Percentiles rank a stretch among this genome's conserved stretches.
These are phyloP conservation scores for Fusarium incarnatum DNA, from an alignment of 2,329 filamentous ascomycete species.

Conservation along the genomic window DNA sequence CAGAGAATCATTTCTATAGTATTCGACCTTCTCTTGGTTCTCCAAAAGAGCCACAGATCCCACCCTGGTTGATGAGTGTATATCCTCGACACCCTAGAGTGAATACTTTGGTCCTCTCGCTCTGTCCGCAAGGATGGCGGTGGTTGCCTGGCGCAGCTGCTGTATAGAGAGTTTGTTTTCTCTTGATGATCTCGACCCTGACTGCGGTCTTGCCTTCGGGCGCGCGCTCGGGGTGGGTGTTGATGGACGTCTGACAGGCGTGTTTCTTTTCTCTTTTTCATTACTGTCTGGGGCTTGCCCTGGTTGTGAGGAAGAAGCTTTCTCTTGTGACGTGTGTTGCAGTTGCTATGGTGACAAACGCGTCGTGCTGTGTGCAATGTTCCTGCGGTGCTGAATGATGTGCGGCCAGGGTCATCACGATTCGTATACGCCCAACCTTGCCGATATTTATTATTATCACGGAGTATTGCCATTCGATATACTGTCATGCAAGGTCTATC, in stretches of 20 bases:
- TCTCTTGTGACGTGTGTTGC: background rate
- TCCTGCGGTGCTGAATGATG: rapidly evolving
- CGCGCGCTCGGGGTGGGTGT: slow-evolving; percentile 81
- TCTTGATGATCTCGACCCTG: slow-evolving; percentile 91
- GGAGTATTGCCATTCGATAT: background rate
- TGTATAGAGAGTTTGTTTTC: slow-evolving; percentile 82
- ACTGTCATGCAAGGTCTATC: background rate
- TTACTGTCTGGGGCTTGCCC: slow-evolving; percentile 62
- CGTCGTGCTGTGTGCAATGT: rapidly evolving
- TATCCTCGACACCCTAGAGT: slow-evolving; percentile 76
- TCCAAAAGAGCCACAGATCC: slow-evolving; percentile 92
- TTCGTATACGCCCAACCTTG: rapidly evolving
- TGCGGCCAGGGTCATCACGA: background rate
- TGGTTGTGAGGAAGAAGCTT: slow-evolving; percentile 63
- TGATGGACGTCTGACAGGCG: slow-evolving; percentile 91
- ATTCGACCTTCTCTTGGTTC: slow-evolving; percentile 92
- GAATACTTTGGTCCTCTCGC: slow-evolving; percentile 47
- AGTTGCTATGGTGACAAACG: background rate
- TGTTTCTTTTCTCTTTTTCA: slow-evolving; percentile 64
- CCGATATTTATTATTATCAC: background rate
- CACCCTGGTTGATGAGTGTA: slow-evolving; percentile 65
- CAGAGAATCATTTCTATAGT: slow-evolving; percentile 98
- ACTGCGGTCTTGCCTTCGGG: slow-evolving; percentile 78
- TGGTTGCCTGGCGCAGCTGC: slow-evolving; percentile 48
- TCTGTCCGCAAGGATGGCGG: slow-evolving; percentile 67